Evolutionary conservation across 1,284 basidiomycete genomes (phyloP).

Genomic region (Papiliotrema nemorosa): DNA sequence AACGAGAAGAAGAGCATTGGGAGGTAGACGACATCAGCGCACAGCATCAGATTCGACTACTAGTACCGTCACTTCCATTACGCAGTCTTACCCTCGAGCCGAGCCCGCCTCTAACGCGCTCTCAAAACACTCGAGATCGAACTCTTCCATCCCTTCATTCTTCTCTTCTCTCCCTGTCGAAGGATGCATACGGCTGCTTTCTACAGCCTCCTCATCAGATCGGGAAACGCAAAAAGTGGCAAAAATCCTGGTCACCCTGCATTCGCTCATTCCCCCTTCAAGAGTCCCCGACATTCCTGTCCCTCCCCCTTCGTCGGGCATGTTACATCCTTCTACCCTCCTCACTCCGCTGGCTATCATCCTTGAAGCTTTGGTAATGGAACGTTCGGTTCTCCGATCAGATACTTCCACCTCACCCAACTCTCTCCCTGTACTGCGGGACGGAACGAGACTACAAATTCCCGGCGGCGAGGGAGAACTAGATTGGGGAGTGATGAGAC

Average conservation of each 20-base stretch:
- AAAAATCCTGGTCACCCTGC: constrained; percentile 13
- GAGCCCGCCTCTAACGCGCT: too few species aligned
- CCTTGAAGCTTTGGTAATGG: constrained; percentile 31
- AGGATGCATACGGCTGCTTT: constrained; percentile 1
- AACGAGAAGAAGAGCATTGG: neutral
- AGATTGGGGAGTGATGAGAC: constrained; percentile 21
- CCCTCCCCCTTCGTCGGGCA: constrained; percentile 8
- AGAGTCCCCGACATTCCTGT: constrained; percentile 7
- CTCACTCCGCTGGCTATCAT: constrained; percentile 27
- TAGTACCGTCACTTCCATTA: neutral
- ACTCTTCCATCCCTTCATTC: neutral
- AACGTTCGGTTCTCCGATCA: constrained; percentile 18
- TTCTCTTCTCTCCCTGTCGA: neutral
- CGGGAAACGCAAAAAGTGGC: too few species aligned
- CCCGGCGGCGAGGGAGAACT: constrained; percentile 14
- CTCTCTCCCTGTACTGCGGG: constrained; percentile 16
- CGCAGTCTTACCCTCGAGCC: too few species aligned
- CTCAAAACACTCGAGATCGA: neutral
- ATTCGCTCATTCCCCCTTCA: constrained; percentile 17
- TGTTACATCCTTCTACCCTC: constrained; percentile 20
- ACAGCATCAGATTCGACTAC: constrained; percentile 18
- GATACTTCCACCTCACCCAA: neutral
- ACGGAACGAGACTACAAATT: constrained; percentile 13
- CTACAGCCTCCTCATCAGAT: too few species aligned
- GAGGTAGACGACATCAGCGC: constrained; percentile 7